Percentiles rank a stretch among this genome's conserved stretches.
Evolutionary conservation across 2,329 filamentous ascomycete genomes (phyloP).

Genomic region (Sarocladium strictum): DNA sequence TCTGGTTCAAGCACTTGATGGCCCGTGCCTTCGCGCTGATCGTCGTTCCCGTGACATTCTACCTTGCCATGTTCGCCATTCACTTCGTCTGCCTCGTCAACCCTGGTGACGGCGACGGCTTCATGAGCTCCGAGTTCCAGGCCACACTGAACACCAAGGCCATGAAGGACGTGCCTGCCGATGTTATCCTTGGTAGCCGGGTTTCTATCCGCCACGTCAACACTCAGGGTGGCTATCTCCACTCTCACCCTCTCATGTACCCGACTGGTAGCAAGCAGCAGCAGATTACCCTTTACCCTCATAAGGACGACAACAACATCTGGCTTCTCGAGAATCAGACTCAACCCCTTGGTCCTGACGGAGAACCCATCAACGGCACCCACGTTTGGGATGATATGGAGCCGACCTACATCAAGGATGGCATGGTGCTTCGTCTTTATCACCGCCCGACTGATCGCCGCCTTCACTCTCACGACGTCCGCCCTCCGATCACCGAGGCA

Average conservation of each 20-base stretch:
- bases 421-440: conserved; percentile 75
- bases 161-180: conserved; percentile 91
- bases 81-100: conserved; percentile 92
- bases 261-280: conserved; percentile 97
- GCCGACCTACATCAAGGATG: conserved; percentile 66
- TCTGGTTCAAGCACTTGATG: conserved; percentile 92
- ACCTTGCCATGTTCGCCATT: conserved; percentile 95
- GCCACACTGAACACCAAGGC: conserved; percentile 92
- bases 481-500: conserved; percentile 76
- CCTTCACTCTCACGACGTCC: conserved; percentile 92
- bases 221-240: conserved; percentile 94
- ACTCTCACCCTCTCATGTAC: conserved; percentile 97
- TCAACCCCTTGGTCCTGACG: conserved; percentile 72
- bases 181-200: conserved; percentile 83
- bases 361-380: conserved; percentile 72
- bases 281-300: conserved; percentile 95
- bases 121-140: conserved; percentile 99
- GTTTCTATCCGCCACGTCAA: conserved; percentile 88
- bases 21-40: conserved; percentile 88
- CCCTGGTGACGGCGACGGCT: conserved; percentile 94
- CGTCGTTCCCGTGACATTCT: conserved; percentile 81
- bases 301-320: conserved; percentile 98
- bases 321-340: conserved; percentile 96
- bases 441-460: conserved; percentile 79
- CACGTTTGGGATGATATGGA: conserved; percentile 72